Base-by-base conservation (phyloP, 148 eudicot species). In the Rhododendron ovatum region DNA sequence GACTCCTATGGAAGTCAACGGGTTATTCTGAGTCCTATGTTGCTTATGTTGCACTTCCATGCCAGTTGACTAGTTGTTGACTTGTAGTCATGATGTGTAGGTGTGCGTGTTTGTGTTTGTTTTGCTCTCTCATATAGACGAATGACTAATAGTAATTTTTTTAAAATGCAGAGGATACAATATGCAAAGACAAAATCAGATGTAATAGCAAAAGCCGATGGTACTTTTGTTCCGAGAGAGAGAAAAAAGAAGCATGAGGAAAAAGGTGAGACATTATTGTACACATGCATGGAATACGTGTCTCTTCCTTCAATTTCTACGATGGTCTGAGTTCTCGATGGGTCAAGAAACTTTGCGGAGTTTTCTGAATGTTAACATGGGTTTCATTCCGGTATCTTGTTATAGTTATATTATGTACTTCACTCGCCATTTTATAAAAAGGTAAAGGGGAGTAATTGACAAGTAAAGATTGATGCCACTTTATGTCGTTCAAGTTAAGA, bases 111-210 rank as follows among this genome's bases (percentile, higher is more conserved):
- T 18, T 78, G 17, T 13, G 43, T 51, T 18, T 55, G 24, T 81
- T 20, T 33, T 81, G n/a, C 41, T 26, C 20, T 71, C 33, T 71
- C 20, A 45, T 87, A 55, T 26, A 35, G 85, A 73, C 35, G 41
- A 67, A 30, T 80, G 61, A 76, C 85, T 22, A 61, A 39, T 78
- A 15, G 20, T 86, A 61, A 18, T n/a, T 84, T 82, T 83, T 22
- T 22, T 2, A 0, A 17, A 26, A 80, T 74, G 85, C 94, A 96
- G 98, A 91, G 98, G 90, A 96, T 96, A 89, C 98, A 96, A 88
- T 95, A 92, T 89, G 98, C 99, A 53, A 95, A 93, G 91, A 93
- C 98, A 47, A 96, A 94, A 88, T 96, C 98, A 51, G 98, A 96
- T 89, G 74, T 96, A 82, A 88, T 96, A 86, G 98, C 98, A 37